phyloP scores from a whole-genome alignment of 2,329 filamentous ascomycete species.

The Colletotrichum truncatum region DNA sequence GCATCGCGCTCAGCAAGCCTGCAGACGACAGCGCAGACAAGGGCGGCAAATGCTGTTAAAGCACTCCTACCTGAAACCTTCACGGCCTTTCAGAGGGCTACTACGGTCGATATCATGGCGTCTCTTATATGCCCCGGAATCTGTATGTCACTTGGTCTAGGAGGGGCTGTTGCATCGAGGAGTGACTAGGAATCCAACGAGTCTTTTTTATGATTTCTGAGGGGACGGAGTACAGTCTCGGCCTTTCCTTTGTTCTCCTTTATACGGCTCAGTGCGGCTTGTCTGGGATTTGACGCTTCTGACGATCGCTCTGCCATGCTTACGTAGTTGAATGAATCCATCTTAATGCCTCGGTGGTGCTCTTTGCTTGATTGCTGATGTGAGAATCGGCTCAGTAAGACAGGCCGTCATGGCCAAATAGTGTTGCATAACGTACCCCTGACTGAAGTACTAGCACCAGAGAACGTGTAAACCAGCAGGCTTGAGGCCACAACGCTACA shows the following conservation, averaged over 20 bases:
- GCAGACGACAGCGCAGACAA: slow-evolving; percentile 80
- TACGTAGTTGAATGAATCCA: slow-evolving; percentile 35
- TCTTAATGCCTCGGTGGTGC: slow-evolving; percentile 28
- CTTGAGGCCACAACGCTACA: background rate
- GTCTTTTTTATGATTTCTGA: slow-evolving; percentile 36
- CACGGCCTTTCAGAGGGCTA: slow-evolving; percentile 27
- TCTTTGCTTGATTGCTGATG: background rate
- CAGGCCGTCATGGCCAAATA: background rate
- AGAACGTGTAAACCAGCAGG: background rate
- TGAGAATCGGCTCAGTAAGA: background rate
- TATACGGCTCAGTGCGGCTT: slow-evolving; percentile 27
- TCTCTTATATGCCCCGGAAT: slow-evolving; percentile 42
- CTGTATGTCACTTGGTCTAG: slow-evolving; percentile 33
- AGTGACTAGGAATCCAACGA: slow-evolving; percentile 33
- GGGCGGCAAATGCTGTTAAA: slow-evolving; percentile 85
- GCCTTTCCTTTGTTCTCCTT: slow-evolving; percentile 34
- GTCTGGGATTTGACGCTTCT: slow-evolving; percentile 31
- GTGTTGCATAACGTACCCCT: background rate
- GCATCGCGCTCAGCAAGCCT: slow-evolving; percentile 88
- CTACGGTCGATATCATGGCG: slow-evolving; percentile 39
- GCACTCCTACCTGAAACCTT: slow-evolving; percentile 30
- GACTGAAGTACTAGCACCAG: background rate
- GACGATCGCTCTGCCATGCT: slow-evolving; percentile 33
- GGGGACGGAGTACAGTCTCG: slow-evolving; percentile 36
- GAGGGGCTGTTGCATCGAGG: slow-evolving; percentile 31